Conservation (phyloP, 768 basidiomycete genomes). For the Phaffia australis region DNA sequence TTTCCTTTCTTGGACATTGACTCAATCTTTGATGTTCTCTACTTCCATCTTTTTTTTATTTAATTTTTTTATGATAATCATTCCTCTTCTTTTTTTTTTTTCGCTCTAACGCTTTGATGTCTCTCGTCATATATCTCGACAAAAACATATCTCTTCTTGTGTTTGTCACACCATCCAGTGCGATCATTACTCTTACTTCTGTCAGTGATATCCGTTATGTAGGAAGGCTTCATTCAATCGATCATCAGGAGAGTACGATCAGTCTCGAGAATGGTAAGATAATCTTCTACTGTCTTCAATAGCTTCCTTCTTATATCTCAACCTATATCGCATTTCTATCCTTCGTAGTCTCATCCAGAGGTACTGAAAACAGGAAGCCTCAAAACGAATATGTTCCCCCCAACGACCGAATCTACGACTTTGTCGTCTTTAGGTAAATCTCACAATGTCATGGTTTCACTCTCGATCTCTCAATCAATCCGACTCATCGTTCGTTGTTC, state of each 20-base stretch:
- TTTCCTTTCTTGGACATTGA: no score
- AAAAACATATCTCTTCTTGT: not conserved
- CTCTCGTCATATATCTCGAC: no score
- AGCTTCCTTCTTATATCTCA: not conserved
- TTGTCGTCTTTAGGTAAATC: conserved; percentile 65
- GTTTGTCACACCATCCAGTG: conserved; percentile 16
- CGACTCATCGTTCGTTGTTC: not conserved
- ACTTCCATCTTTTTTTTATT: no score
- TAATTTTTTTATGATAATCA: no score
- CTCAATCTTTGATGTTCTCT: no score
- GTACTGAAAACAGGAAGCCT: conserved; percentile 66
- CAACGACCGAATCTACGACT: conserved; percentile 69
- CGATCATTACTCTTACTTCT: conserved; percentile 67
- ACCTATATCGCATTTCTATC: not conserved
- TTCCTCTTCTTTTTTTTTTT: no score
- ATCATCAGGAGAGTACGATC: conserved; percentile 73
- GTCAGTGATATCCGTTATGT: conserved; percentile 84
- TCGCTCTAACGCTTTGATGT: no score
- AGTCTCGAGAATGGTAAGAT: conserved; percentile 69
- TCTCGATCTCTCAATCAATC: not conserved
- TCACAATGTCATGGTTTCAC: not conserved
- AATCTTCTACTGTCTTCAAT: not conserved
- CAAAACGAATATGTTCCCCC: conserved; percentile 63
- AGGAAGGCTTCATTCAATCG: conserved; percentile 75
- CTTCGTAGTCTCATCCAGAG: conserved; percentile 64